Conservation (phyloP, 768 basidiomycete genomes). For the Pleurotus cornucopiae region DNA sequence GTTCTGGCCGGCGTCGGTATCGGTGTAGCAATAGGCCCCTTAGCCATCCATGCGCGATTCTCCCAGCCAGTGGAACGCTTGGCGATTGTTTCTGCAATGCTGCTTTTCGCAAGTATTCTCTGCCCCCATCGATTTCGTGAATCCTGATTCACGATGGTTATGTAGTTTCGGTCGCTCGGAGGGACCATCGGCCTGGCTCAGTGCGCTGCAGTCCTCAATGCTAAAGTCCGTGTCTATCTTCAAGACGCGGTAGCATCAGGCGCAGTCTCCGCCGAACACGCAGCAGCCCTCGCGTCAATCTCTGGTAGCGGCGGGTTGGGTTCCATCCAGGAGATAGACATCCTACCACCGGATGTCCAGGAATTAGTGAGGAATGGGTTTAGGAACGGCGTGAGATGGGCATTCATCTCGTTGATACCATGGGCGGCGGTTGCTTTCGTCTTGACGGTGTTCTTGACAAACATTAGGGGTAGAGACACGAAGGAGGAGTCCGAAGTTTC, state of each 20-base stretch:
- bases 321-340: conserved; percentile 31
- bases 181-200: conserved; percentile 53
- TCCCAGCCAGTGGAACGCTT: conserved; percentile 32
- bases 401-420: conserved; percentile 44
- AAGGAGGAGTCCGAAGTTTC: neutral
- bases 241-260: conserved; percentile 18
- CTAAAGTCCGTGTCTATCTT: conserved; percentile 34
- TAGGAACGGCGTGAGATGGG: conserved; percentile 33
- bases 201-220: conserved; percentile 42
- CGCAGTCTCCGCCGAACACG: conserved; percentile 23
- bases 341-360: conserved; percentile 31
- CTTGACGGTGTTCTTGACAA: conserved; percentile 31
- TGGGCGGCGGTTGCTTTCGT: conserved; percentile 36
- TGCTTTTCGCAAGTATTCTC: conserved; percentile 36
- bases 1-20: conserved; percentile 39
- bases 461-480: conserved; percentile 17
- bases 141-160: neutral
- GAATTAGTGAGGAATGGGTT: conserved; percentile 35
- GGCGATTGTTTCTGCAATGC: conserved; percentile 38
- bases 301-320: conserved; percentile 18
- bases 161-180: conserved; percentile 44
- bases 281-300: conserved; percentile 17
- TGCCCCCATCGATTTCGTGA: neutral
- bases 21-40: conserved; percentile 34
- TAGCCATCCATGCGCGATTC: conserved; percentile 42